Conservation (phyloP, 2,329 filamentous ascomycete genomes). For the Apiospora koreana region DNA sequence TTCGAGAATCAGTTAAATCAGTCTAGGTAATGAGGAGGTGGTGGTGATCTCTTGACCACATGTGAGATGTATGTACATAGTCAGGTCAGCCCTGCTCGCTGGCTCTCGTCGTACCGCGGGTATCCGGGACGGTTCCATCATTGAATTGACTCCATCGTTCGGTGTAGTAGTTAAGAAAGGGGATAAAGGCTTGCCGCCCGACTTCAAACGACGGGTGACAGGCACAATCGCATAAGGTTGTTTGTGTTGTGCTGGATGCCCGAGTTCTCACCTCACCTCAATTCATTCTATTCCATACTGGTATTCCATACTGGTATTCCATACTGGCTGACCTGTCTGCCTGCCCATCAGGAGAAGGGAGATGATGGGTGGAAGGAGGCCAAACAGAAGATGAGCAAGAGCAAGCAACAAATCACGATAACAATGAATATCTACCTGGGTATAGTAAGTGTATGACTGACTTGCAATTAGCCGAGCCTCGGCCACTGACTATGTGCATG, state of each 20-base stretch:
- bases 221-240: neutral
- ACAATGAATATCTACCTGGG: neutral
- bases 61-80: no score
- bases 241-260: neutral
- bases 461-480: slow-evolving; percentile 4
- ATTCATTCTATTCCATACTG: neutral
- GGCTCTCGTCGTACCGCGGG: neutral
- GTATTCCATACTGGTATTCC: no score
- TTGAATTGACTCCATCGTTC: slow-evolving; percentile 1
- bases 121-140: neutral
- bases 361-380: neutral
- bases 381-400: neutral
- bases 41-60: slow-evolving; percentile 3
- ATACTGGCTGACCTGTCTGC: neutral
- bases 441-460: neutral
- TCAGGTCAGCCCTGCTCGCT: slow-evolving; percentile 4
- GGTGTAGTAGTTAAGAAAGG: neutral
- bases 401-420: neutral
- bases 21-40: neutral
- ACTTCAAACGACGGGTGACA: neutral
- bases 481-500: neutral
- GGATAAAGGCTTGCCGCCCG: neutral
- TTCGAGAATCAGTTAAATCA: neutral
- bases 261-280: no score
- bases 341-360: neutral